Percentiles rank a stretch among this genome's conserved stretches.
Conservation (phyloP, 2,329 filamentous ascomycete genomes). For the Trichoderma atrobrunneum region DNA sequence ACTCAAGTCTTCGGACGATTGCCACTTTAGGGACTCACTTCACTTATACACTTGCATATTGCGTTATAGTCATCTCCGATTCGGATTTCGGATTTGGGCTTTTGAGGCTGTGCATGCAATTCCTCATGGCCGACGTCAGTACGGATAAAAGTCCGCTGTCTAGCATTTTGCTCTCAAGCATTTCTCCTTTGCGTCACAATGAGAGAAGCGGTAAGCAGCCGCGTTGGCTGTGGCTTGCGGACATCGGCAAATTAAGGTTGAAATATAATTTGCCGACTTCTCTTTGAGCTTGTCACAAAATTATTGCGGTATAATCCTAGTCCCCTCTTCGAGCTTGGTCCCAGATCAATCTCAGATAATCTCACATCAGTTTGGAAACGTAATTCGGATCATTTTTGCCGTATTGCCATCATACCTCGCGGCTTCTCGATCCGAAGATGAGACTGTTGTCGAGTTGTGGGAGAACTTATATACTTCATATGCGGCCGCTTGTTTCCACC, state of each 20-base stretch:
- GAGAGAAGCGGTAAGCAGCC: constrained; percentile 11
- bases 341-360: background rate
- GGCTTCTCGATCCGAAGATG: background rate
- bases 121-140: background rate
- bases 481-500: background rate
- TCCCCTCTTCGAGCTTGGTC: background rate
- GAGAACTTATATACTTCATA: background rate
- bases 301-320: background rate
- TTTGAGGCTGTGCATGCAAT: background rate
- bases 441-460: too few relatives aligned
- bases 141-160: background rate
- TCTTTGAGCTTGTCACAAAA: background rate
- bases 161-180: background rate
- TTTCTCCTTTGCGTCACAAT: background rate
- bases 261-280: background rate
- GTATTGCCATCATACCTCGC: background rate
- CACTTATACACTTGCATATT: background rate
- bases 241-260: background rate
- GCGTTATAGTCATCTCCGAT: background rate
- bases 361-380: background rate
- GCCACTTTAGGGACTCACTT: background rate
- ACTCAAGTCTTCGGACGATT: background rate
- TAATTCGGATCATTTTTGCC: background rate
- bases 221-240: background rate
- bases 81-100: background rate